phyloP scores from a whole-genome alignment of 2,329 filamentous ascomycete species.

The Dactylellina leptospora region DNA sequence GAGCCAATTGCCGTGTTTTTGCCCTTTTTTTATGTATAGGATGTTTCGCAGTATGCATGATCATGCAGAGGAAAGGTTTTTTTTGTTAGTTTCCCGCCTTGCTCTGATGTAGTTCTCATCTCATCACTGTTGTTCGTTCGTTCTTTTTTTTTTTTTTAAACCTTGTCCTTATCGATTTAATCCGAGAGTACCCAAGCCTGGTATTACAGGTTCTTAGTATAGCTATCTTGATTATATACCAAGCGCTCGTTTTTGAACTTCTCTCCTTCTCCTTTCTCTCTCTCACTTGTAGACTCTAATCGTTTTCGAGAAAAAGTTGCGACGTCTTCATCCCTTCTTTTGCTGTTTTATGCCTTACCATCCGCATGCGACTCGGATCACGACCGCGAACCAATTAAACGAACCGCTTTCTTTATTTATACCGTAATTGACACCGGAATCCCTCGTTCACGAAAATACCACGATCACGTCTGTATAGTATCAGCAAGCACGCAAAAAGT shows the following conservation, averaged over 20 bases:
- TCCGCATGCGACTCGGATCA: neutral
- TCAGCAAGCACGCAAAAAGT: conserved; percentile 27
- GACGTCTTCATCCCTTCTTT: conserved; percentile 32
- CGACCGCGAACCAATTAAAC: too few relatives aligned
- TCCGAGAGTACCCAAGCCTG: conserved; percentile 4
- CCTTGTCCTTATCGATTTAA: conserved; percentile 20
- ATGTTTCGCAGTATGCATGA: conserved; percentile 53
- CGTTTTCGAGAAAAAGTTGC: conserved; percentile 2
- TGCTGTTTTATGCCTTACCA: conserved; percentile 1
- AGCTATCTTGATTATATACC: conserved; percentile 24
- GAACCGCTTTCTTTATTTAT: conserved; percentile 1
- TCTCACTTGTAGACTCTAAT: conserved; percentile 27
- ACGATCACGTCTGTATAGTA: conserved; percentile 35
- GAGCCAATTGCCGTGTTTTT: conserved; percentile 49
- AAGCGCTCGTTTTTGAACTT: neutral
- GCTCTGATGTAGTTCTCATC: conserved; percentile 44
- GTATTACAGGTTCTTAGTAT: neutral
- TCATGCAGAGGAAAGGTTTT: conserved; percentile 47
- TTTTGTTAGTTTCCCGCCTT: conserved; percentile 19
- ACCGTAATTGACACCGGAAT: conserved; percentile 4
- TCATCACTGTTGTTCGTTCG: conserved; percentile 41
- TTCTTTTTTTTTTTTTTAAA: conserved; percentile 14
- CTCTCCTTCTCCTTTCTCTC: conserved; percentile 11
- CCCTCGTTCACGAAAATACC: conserved; percentile 27
- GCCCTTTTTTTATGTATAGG: conserved; percentile 36